Evolutionary conservation across 2,329 filamentous ascomycete genomes (phyloP).

Genomic region (Trichoderma sp.): DNA sequence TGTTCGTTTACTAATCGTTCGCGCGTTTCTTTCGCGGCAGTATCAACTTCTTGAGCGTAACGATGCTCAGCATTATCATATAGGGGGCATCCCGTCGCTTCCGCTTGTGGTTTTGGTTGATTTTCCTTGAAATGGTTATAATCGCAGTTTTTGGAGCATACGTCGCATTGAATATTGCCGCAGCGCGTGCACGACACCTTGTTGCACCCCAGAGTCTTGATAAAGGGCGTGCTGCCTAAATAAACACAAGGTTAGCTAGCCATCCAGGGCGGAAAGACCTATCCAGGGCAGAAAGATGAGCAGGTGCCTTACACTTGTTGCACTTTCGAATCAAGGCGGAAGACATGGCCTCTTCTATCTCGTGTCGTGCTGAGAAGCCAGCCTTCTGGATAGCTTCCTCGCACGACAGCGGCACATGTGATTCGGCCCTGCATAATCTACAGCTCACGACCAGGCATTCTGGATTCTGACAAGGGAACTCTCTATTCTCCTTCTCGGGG

Average conservation of each 20-base stretch:
- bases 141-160: conserved; percentile 66
- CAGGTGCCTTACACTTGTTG: conserved; percentile 55
- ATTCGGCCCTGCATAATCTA: conserved; percentile 65
- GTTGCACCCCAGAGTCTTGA: conserved; percentile 81
- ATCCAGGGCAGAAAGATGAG: background rate
- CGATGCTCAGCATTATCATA: conserved; percentile 64
- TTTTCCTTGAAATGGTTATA: conserved; percentile 71
- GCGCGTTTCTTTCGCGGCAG: conserved; percentile 60
- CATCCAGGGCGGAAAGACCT: background rate
- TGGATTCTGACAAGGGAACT: conserved; percentile 70
- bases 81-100: conserved; percentile 61
- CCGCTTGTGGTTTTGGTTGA: conserved; percentile 44
- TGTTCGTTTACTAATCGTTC: conserved; percentile 58
- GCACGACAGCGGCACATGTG: conserved; percentile 73
- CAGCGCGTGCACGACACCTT: conserved; percentile 73
- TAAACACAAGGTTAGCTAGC: conserved; percentile 18
- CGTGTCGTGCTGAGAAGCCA: conserved; percentile 61
- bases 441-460: conserved; percentile 67
- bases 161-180: conserved; percentile 62
- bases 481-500: conserved; percentile 65
- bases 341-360: conserved; percentile 83
- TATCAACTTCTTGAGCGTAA: conserved; percentile 63
- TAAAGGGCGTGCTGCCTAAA: conserved; percentile 67
- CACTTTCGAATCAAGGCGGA: conserved; percentile 75
- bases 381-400: conserved; percentile 63